phyloP scores from a whole-genome alignment of 495 filamentous ascomycete species.

The Durotheca rogersii region DNA sequence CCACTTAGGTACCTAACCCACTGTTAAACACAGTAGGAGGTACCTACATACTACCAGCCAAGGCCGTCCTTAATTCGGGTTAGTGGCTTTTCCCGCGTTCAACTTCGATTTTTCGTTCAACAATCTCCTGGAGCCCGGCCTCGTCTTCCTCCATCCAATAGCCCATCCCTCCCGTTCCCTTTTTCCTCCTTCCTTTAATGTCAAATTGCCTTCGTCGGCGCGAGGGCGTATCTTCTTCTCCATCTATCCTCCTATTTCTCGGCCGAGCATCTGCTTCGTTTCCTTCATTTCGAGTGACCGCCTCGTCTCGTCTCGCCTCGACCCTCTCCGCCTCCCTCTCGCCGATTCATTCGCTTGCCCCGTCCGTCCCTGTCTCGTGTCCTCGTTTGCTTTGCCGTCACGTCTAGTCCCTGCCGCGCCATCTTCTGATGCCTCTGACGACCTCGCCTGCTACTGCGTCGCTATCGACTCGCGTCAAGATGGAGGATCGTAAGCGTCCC shows the following conservation, averaged over 20 bases:
- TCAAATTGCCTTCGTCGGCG: constrained; percentile 18
- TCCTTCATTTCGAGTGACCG: constrained; percentile 29
- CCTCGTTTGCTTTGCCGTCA: constrained; percentile 41
- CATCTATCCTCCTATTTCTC: background rate
- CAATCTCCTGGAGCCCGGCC: constrained; percentile 25
- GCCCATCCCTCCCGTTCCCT: constrained; percentile 11
- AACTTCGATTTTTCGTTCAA: constrained; percentile 40
- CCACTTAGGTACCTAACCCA: background rate
- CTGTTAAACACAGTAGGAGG: background rate
- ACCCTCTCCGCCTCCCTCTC: constrained; percentile 20
- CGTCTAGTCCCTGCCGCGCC: constrained; percentile 11
- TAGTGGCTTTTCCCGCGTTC: constrained; percentile 25
- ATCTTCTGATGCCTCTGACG: constrained; percentile 76
- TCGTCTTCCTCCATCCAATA: constrained; percentile 11
- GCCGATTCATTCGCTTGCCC: constrained; percentile 26
- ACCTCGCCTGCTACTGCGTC: constrained; percentile 68
- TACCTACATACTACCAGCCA: background rate
- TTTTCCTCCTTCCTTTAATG: constrained; percentile 17
- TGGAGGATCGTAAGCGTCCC: constrained; percentile 96
- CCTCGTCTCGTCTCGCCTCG: no score
- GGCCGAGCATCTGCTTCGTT: constrained; percentile 33
- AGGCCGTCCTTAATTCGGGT: constrained; percentile 14
- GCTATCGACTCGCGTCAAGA: constrained; percentile 71
- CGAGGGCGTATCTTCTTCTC: constrained; percentile 3
- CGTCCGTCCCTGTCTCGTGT: constrained; percentile 34